Conservation (phyloP, 2,329 filamentous ascomycete species). For the Ceratocystis papillata region DNA sequence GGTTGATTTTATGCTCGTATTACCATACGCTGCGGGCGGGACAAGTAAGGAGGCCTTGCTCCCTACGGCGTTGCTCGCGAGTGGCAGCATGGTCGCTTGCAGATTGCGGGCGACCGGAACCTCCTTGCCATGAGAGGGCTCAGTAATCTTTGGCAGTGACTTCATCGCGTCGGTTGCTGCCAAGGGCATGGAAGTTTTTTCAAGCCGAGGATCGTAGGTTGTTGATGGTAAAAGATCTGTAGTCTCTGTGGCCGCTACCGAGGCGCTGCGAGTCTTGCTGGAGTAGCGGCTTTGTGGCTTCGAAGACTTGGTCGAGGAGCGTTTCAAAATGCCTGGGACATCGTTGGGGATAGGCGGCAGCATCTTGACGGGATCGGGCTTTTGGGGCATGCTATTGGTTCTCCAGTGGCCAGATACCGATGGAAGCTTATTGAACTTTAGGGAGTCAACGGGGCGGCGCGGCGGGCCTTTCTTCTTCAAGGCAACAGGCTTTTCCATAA, state of each 20-base stretch:
- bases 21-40: conserved; percentile 18
- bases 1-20: not conserved
- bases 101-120: not conserved
- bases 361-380: conserved; percentile 18
- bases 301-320: conserved; percentile 5
- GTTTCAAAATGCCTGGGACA: not conserved
- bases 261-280: not conserved
- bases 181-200: not conserved
- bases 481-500: not conserved
- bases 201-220: conserved; percentile 8
- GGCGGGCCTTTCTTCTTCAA: not conserved
- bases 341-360: conserved; percentile 8
- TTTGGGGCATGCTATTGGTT: conserved; percentile 18
- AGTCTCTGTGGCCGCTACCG: not conserved
- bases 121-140: not conserved
- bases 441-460: not conserved
- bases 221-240: conserved; percentile 17
- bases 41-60: conserved; percentile 9
- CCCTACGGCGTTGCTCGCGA: not conserved
- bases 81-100: not conserved
- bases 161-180: not conserved
- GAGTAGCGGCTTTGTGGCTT: not conserved
- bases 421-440: not conserved
- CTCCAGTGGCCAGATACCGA: not conserved
- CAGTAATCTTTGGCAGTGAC: not conserved